Evolutionary conservation across 257 asterid species (phyloP), one percentile per base, ranked within the genome.

Genomic region (Plectranthus barbatus): DNA sequence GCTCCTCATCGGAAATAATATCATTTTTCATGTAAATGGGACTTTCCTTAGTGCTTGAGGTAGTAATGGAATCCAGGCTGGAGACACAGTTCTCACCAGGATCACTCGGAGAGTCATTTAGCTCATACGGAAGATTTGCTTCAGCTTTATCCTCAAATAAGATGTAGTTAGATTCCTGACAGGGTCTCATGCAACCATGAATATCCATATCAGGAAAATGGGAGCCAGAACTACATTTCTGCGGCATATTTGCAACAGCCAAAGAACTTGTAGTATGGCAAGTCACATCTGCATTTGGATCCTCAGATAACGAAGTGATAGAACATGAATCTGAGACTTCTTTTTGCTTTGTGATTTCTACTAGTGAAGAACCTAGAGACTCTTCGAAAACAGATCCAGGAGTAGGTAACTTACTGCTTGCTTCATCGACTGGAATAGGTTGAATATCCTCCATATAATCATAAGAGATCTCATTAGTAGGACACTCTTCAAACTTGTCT

Each of bases 361-460:
- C 49, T 41, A 66, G 66, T 71, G 83, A 66, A 39, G 60, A 77
- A 61, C 59, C 80, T 33, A 55, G 65, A 26, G 48, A 64, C 34
- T 71, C 74, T 8, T 65, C 70, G 46, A 69, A 71, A 44, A 18
- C 60, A 13, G 51, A 48, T 62, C 57, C 81, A 31, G 66, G 45
- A 77, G 71, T 26, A 52, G 48, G 77, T 50, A 54, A 75, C 20
- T 67, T 59, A 58, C 51, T 62, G 54, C 52, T 45, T 61, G 17
- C 68, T 71, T 59, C 84, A 67, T 13, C 36, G 33, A 53, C 29
- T 6, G 80, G 74, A 18, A 49, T 56, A 68, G 83, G 74, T 64
- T 66, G 80, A 24, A 36, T 65, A 57, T 67, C 66, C 60, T 79
- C 87, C 74, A 77, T 60, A 73, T 79, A 72, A 46, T 79, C 82